Evolutionary conservation across 148 eudicot genomes (phyloP).

Genomic region (Vaccinium corymbosum): DNA sequence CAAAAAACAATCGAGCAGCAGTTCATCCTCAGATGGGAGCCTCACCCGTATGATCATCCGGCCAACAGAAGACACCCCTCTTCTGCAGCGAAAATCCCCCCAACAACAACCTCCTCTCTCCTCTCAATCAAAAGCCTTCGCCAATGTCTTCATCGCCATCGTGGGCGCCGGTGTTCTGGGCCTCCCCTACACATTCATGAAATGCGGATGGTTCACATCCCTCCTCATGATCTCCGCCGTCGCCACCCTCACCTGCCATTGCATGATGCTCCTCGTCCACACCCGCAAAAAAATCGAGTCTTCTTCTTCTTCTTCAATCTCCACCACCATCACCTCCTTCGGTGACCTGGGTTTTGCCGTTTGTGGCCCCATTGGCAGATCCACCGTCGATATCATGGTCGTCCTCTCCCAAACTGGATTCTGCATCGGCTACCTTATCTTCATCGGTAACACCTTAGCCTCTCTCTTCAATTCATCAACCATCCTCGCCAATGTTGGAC

Average conservation of each 20-base stretch:
- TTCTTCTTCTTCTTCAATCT: conserved; percentile 16
- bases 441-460: conserved; percentile 48
- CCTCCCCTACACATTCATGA: conserved; percentile 55
- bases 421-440: conserved; percentile 58
- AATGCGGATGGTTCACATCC: conserved; percentile 54
- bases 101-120: conserved; percentile 25
- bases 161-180: conserved; percentile 69
- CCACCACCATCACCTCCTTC: conserved; percentile 46
- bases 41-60: neutral
- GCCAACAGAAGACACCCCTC: conserved; percentile 54
- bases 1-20: conserved; percentile 21
- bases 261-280: conserved; percentile 48
- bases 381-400: conserved; percentile 54
- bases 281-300: conserved; percentile 43
- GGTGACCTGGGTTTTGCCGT: conserved; percentile 60
- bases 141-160: conserved; percentile 56
- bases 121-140: conserved; percentile 52
- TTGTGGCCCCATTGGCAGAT: conserved; percentile 48
- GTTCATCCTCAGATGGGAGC: conserved; percentile 38
- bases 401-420: conserved; percentile 64
- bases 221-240: conserved; percentile 29
- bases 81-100: conserved; percentile 1
- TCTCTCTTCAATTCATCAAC: conserved; percentile 29
- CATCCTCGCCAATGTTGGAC: neutral
- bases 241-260: conserved; percentile 44